Conservation (phyloP, 176 grass and related monocot species). For the Oryza punctata region DNA sequence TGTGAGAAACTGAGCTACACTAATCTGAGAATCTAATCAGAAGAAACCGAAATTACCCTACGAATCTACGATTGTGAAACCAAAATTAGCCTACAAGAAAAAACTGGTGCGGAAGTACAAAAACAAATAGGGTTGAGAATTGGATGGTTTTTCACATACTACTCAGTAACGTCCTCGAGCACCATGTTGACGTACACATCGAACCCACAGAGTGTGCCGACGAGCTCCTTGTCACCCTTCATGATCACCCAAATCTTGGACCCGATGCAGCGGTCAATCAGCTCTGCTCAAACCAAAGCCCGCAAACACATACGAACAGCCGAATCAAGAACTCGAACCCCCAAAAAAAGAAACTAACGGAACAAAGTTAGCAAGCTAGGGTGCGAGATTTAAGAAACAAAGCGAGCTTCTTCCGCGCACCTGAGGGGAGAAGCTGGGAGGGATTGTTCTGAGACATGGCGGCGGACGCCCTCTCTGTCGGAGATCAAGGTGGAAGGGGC, state of each 20-base stretch:
- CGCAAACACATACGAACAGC: not conserved
- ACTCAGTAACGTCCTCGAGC: constrained; percentile 99
- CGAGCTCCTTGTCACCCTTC: constrained; percentile 99
- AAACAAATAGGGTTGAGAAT: constrained; percentile 52
- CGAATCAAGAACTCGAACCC: not conserved
- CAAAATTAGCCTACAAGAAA: not conserved
- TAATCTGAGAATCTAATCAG: not conserved
- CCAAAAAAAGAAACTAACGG: not conserved
- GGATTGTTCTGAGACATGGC: constrained; percentile 87
- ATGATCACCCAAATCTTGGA: constrained; percentile 99
- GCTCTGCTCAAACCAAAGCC: constrained; percentile 44
- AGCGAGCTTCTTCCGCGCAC: constrained; percentile 31
- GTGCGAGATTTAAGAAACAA: not conserved
- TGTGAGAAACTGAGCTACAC: not conserved
- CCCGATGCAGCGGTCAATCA: constrained; percentile 97
- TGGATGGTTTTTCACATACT: constrained; percentile 55
- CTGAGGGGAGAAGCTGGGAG: constrained; percentile 94
- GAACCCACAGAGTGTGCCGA: constrained; percentile 90
- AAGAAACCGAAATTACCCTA: constrained; percentile 8
- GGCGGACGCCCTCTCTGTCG: not conserved
- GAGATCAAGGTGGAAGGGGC: not conserved
- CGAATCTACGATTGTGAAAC: not conserved
- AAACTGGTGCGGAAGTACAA: not conserved
- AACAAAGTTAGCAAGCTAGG: not conserved
- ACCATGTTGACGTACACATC: constrained; percentile 99